Evolutionary conservation across 768 basidiomycete genomes (phyloP), one percentile per base, ranked within the genome.

Genomic region (Inosperma sp.): DNA sequence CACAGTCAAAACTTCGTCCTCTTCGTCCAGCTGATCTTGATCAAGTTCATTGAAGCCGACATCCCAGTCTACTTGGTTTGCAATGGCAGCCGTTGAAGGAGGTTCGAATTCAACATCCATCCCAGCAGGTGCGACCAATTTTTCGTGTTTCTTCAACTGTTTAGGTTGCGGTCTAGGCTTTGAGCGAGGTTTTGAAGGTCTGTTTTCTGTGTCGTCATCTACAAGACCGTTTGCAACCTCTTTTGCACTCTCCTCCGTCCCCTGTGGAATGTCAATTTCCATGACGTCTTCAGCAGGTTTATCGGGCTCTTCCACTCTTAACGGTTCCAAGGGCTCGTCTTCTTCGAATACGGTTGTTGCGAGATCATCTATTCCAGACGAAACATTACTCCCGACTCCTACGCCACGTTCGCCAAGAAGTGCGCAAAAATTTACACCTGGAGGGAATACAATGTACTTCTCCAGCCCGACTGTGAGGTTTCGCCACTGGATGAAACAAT

Each of bases 401-500:
- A 77, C 59, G 1, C 75, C 72, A 10, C 75, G 56, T 48, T 74
- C 69, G 2, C 74, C 78, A 1, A 81, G 61, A 30, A 72, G 51
- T 21, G 57, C 57, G 30, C 72, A 72, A 61, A 86, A 88, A 62
- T 92, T 83, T 35, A 87, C 65, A 9, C 83, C 83, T 0, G 75
- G 72, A 1, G 87, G 83, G 55, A 86, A 91, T 22, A 73, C 60
- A 53, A 83, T 79, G 65, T 91, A 92, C 49, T 83, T 84, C 43
- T 82, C 79, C 14, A 74, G 65, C 1, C 78, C 83, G 10, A 80
- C 76, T 0, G 84, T 83, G 51, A 88, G 70, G 27, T 77, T 74
- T 40, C 78, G 77, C 93, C 93, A 96, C 45, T 82, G 75, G 17
- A 82, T 68, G 61, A 93, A 88, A 62, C 90, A 94, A 54, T 93